Evolutionary conservation across 169 alveolate genomes (phyloP).

Genomic region (Cryptosporidium ubiquitum): DNA sequence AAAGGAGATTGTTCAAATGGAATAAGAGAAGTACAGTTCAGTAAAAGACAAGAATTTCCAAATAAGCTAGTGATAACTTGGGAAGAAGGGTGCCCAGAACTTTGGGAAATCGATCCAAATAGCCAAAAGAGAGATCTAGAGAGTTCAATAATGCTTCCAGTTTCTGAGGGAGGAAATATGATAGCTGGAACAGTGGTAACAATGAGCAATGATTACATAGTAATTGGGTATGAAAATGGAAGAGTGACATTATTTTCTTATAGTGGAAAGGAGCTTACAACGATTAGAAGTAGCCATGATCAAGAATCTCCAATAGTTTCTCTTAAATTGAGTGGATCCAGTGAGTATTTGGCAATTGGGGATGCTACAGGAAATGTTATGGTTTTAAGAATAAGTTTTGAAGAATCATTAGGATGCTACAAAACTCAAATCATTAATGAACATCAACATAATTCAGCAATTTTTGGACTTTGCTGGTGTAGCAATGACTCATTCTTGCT

Average conservation of each 20-base stretch:
- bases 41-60: constrained; percentile 28
- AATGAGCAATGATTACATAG: constrained; percentile 35
- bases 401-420: not conserved
- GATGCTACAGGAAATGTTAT: constrained; percentile 42
- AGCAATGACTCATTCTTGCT: constrained; percentile 23
- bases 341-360: constrained; percentile 40
- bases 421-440: not conserved
- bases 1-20: constrained; percentile 1
- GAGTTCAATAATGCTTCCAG: constrained; percentile 30
- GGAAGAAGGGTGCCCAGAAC: constrained; percentile 72
- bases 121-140: not conserved
- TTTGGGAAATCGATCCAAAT: constrained; percentile 56
- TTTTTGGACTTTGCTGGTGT: constrained; percentile 68
- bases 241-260: constrained; percentile 47
- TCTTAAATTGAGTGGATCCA: constrained; percentile 13
- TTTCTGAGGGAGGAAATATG: constrained; percentile 16
- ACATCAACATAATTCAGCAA: constrained; percentile 52
- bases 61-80: constrained; percentile 61
- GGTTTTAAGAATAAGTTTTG: constrained; percentile 1
- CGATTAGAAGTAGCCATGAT: not conserved
- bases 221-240: constrained; percentile 69
- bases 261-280: constrained; percentile 20
- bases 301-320: constrained; percentile 64
- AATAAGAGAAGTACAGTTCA: constrained; percentile 63
- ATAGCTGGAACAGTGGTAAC: constrained; percentile 69